A percentile compares a stretch with the other conserved stretches of the same genome.
phyloP scores from a whole-genome alignment of 2,329 filamentous ascomycete species.

The Sarocladiaceae sp. region DNA sequence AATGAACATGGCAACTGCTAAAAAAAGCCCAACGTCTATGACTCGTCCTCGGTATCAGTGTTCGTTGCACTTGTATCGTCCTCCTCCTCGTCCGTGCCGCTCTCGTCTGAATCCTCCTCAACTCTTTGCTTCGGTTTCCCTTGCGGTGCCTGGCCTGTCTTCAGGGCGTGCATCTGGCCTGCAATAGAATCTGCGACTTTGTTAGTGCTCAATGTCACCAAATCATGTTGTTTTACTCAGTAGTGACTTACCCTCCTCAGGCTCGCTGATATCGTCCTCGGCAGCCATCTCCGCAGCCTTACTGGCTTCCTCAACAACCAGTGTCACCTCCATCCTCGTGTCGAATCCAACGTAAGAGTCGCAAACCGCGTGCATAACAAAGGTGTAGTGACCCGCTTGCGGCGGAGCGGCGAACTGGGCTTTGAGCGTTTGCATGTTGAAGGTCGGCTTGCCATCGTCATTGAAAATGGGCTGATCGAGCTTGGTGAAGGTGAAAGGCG shows the following conservation, averaged over 20 bases:
- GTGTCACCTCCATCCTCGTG: constrained; percentile 80
- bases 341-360: constrained; percentile 96
- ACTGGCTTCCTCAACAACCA: constrained; percentile 82
- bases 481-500: constrained; percentile 87
- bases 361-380: constrained; percentile 88
- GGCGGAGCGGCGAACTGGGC: constrained; percentile 95
- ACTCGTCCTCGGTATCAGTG: constrained; percentile 60
- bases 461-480: constrained; percentile 88
- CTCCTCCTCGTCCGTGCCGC: constrained; percentile 66
- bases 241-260: constrained; percentile 77
- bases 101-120: constrained; percentile 62
- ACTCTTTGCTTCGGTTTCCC: not conserved
- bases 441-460: constrained; percentile 77
- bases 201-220: constrained; percentile 17
- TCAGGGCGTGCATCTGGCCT: constrained; percentile 73
- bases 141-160: not conserved
- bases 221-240: not conserved
- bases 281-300: constrained; percentile 74
- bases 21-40: too few relatives aligned
- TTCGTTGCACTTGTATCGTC: constrained; percentile 63
- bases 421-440: constrained; percentile 91
- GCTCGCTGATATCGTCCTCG: constrained; percentile 95
- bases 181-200: constrained; percentile 67
- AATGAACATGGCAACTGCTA: too few relatives aligned
- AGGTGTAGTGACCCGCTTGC: constrained; percentile 86